These are phyloP conservation scores for Stenogyne calaminthoides DNA, from an alignment of 305 asterid genomes.

Conservation along the genomic window DNA sequence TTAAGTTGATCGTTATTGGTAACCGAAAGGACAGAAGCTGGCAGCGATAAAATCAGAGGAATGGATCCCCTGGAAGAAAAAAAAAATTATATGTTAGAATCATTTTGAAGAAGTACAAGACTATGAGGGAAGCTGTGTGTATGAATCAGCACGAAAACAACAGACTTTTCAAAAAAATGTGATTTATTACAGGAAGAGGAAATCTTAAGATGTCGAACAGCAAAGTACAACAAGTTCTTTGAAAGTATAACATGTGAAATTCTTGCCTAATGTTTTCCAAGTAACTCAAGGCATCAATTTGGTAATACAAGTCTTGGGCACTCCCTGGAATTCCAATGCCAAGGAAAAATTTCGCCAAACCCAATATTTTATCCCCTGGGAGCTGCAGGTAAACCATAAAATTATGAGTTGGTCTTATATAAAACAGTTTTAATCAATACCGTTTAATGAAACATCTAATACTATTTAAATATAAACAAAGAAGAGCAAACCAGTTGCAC, in stretches of 20 bases:
- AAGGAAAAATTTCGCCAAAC: conserved; percentile 90
- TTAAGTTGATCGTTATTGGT: conserved; percentile 80
- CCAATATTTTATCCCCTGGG: conserved; percentile 82
- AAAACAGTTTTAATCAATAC: no score
- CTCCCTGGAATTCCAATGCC: conserved; percentile 86
- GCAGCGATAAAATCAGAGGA: conserved; percentile 87
- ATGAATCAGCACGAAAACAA: not conserved
- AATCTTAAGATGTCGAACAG: conserved; percentile 1
- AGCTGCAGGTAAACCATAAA: conserved; percentile 55
- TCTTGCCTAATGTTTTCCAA: conserved; percentile 75
- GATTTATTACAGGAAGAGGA: not conserved
- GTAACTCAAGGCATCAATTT: conserved; percentile 76
- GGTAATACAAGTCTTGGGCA: conserved; percentile 78
- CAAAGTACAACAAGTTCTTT: not conserved
- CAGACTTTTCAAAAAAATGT: not conserved
- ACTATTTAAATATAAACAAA: no score
- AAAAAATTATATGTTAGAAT: conserved; percentile 18
- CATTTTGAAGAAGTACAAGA: conserved; percentile 1
- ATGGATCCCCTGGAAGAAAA: conserved; percentile 62
- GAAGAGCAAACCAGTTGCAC: no score
- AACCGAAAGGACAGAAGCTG: conserved; percentile 75
- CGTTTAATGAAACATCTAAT: no score
- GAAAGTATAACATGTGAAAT: conserved; percentile 19
- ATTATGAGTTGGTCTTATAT: conserved; percentile 33
- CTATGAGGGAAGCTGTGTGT: not conserved